A percentile compares a stretch with the other conserved stretches of the same genome.
These are phyloP conservation scores for Quercus robur DNA, from an alignment of 306 rosid species.

Conservation along the genomic window DNA sequence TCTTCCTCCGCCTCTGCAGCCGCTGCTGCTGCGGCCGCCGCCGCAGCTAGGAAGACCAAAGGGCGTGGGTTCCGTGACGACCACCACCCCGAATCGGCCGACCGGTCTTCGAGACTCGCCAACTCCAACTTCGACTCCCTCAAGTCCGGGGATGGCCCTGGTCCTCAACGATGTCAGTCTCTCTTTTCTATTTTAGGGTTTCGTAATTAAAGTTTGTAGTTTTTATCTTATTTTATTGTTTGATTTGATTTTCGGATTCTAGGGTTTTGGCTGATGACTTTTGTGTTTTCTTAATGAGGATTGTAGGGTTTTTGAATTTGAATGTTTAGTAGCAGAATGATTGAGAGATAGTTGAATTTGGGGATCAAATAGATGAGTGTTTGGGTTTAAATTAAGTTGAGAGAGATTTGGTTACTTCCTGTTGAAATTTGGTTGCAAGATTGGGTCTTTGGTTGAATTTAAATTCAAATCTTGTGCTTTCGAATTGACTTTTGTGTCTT, in stretches of 20 bases:
- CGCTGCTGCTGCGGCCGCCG: not conserved
- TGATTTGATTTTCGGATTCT: not conserved
- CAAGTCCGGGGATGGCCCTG: conserved; percentile 72
- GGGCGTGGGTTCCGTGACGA: conserved; percentile 95
- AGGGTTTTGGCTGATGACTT: conserved; percentile 6
- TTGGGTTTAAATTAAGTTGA: no score
- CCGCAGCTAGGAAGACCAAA: conserved; percentile 75
- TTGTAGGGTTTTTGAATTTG: conserved; percentile 6
- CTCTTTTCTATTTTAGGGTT: not conserved
- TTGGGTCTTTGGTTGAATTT: no score
- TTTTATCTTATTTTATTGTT: not conserved
- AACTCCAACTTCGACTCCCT: conserved; percentile 83
- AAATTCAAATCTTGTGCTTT: no score
- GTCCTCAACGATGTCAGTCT: conserved; percentile 83
- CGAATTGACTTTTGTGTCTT: no score
- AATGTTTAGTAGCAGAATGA: not conserved
- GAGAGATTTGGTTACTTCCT: no score
- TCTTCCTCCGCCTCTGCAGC: conserved; percentile 55
- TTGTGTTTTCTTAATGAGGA: not conserved
- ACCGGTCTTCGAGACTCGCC: conserved; percentile 66
- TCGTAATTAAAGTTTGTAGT: not conserved
- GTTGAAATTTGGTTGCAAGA: no score
- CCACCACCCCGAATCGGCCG: conserved; percentile 54
- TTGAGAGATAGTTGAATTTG: not conserved
- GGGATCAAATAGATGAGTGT: no score